Evolutionary conservation across 2,329 filamentous ascomycete genomes (phyloP), one percentile per base, ranked within the genome.

Genomic region (Aspergillus costaricaensis): DNA sequence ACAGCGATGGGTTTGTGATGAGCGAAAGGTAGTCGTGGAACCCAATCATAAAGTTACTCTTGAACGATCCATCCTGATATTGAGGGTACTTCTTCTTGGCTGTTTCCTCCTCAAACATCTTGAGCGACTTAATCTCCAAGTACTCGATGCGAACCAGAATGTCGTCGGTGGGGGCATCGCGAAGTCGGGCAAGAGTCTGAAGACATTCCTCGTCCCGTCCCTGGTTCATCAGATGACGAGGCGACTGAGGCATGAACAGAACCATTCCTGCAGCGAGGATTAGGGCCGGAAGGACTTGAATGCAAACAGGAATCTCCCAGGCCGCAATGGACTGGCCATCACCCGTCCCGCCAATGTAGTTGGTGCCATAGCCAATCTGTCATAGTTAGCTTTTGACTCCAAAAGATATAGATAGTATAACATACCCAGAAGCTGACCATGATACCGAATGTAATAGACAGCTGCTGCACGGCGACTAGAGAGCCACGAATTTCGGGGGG

Each of bases 161-260:
- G 69, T 92, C 84, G 66, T 91, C 85, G 10, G 79, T 71, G 0
- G 85, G 74, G 0, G 91, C 81, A 8, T 79, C 82, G n/a, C 91
- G 86, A 2, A 93, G 84, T 30, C 73, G 79, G 0, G 89, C 85
- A 1, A 92, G 79, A 0, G 87, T 86, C 9, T 74, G 71, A 3
- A 86, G 83, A 0, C 88, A 88, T 72, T 93, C 89, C 0, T 82
- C 81, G 67, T 92, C 89, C 21, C 89, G 85, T 53, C 78, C 81
- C 61, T 88, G 86, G 68, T 91, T 87, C 17, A 90, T 79, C 0
- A 93, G 82, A 86, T 89, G 91, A 65, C 90, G 83, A 0, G 90
- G 90, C 0, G 85, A 89, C 73, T 90, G 91, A 0, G 90, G 91
- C 89, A 93, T 91, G 77, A 91, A 91, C 4, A 89, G 70, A 21